phyloP scores from a whole-genome alignment of 177 flowering plant genomes.

The Vitis hybrid region DNA sequence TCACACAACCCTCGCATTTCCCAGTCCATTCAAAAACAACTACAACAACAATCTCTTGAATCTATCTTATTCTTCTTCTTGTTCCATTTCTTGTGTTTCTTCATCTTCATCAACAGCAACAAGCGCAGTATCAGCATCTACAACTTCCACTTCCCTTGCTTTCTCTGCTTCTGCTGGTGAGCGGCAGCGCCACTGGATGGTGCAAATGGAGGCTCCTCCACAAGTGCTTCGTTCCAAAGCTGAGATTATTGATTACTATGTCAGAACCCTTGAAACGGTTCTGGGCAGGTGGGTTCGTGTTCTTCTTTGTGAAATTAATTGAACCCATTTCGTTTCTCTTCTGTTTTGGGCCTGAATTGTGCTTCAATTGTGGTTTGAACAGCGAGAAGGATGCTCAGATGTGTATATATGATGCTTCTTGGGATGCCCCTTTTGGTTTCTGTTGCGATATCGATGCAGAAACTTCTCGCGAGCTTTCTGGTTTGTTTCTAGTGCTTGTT shows the following conservation, averaged over 20 bases:
- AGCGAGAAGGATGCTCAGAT: constrained; percentile 79
- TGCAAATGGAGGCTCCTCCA: constrained; percentile 56
- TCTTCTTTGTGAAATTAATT: not conserved
- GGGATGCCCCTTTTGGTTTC: constrained; percentile 62
- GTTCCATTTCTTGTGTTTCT: constrained; percentile 9
- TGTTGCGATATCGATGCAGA: constrained; percentile 66
- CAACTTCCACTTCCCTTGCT: constrained; percentile 16
- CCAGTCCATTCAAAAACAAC: constrained; percentile 6
- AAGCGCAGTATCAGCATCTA: constrained; percentile 17
- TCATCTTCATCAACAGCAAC: constrained; percentile 14
- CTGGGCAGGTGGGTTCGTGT: constrained; percentile 50
- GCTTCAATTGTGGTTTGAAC: constrained; percentile 15
- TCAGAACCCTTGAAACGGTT: constrained; percentile 49
- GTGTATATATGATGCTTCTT: constrained; percentile 76
- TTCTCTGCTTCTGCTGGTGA: constrained; percentile 9
- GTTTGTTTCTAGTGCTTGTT: constrained; percentile 24
- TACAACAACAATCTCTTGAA: constrained; percentile 2
- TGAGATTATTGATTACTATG: constrained; percentile 58
- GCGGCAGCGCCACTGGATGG: constrained; percentile 53
- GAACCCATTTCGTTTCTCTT: constrained; percentile 1
- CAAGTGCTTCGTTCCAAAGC: constrained; percentile 37
- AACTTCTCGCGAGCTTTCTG: constrained; percentile 46
- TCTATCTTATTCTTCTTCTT: constrained; percentile 15
- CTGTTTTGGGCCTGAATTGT: constrained; percentile 3
- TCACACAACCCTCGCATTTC: constrained; percentile 4